Base-by-base conservation (phyloP, 257 asterid genomes). In the Solanum boliviense region DNA sequence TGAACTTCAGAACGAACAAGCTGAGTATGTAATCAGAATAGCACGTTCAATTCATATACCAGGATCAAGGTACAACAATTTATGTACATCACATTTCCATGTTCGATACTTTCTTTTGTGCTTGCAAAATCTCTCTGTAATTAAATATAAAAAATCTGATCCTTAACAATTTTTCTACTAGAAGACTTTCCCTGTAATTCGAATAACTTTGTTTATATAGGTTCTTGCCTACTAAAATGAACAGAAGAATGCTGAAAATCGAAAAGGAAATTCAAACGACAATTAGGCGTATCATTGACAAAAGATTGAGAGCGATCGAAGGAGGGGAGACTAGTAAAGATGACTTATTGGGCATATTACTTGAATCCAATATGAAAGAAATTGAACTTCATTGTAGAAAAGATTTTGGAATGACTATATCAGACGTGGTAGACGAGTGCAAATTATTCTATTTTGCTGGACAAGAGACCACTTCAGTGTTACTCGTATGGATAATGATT, bases 401-500 rank as follows among this genome's bases (percentile, higher is more conserved):
- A 32, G 68, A 39, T 5, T 87, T n/a, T 8, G 91, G 91, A 13
- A 82, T 87, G 88, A 87, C 85, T 13, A 39, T 65, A 12, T 2
- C 25, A 32, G 89, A 87, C 3, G 87, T 93, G 1, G 82, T 93
- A 3, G 92, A 93, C 9, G 95, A 92, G 75, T 92, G 94, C 94
- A 93, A 89, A 72, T 73, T 93, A 31, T 93, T 93, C 86, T 91
- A 92, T 86, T 92, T 91, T 79, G 92, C 92, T 12, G 95, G 94
- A 6, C 95, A 94, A 78, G 95, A 93, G 46, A 93, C 93, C 3
- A 93, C 94, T 12, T 92, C 96, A 0, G 44, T 83, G 15, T 86
- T 93, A 71, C 93, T 93, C 27, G 91, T 91, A 1, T 94, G 98
- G 96, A 88, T 95, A 4, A 16, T 94, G 91, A 72, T 94, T 89